A percentile compares a stretch with the other conserved stretches of the same genome.
Evolutionary conservation across 257 asterid genomes (phyloP).

Genomic region (Coffea canephora): DNA sequence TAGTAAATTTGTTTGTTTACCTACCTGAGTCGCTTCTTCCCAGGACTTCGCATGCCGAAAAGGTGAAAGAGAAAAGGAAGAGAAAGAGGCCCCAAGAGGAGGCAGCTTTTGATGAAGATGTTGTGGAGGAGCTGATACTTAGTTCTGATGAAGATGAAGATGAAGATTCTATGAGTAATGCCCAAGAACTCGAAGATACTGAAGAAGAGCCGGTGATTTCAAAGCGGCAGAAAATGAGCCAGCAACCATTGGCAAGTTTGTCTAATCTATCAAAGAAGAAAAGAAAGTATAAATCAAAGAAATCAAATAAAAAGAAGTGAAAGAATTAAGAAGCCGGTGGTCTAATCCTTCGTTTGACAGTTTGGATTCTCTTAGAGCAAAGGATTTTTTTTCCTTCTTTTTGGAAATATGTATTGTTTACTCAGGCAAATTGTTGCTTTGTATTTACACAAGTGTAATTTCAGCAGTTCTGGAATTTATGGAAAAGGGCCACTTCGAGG

Average conservation of each 20-base stretch:
- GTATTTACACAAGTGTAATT: too few relatives aligned
- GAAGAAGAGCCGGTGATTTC: slow-evolving; percentile 26
- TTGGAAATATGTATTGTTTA: too few relatives aligned
- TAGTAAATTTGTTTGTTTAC: slow-evolving; percentile 4
- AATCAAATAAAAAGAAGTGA: slow-evolving; percentile 61
- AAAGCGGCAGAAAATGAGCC: slow-evolving; percentile 29
- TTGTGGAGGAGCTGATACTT: slow-evolving; percentile 71
- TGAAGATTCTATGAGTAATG: slow-evolving; percentile 31
- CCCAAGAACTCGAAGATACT: slow-evolving; percentile 36
- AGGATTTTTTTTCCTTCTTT: too few relatives aligned
- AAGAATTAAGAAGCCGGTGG: slow-evolving; percentile 3
- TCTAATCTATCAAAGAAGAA: slow-evolving; percentile 26
- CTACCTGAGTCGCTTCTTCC: slow-evolving; percentile 4
- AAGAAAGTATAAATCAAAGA: slow-evolving; percentile 32
- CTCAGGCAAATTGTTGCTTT: too few relatives aligned
- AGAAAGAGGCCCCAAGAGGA: slow-evolving; percentile 30
- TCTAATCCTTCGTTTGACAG: too few relatives aligned
- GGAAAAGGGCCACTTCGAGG: too few relatives aligned
- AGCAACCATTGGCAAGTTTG: slow-evolving; percentile 25
- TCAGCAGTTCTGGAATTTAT: too few relatives aligned
- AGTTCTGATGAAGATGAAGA: slow-evolving; percentile 86
- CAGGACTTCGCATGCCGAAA: slow-evolving; percentile 40
- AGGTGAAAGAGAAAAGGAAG: slow-evolving; percentile 38
- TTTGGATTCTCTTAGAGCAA: too few relatives aligned
- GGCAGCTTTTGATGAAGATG: slow-evolving; percentile 56